Percentiles rank a stretch among this genome's conserved stretches.
Evolutionary conservation across 2,329 filamentous ascomycete species (phyloP).

Genomic region (Colletotrichum paranaense): DNA sequence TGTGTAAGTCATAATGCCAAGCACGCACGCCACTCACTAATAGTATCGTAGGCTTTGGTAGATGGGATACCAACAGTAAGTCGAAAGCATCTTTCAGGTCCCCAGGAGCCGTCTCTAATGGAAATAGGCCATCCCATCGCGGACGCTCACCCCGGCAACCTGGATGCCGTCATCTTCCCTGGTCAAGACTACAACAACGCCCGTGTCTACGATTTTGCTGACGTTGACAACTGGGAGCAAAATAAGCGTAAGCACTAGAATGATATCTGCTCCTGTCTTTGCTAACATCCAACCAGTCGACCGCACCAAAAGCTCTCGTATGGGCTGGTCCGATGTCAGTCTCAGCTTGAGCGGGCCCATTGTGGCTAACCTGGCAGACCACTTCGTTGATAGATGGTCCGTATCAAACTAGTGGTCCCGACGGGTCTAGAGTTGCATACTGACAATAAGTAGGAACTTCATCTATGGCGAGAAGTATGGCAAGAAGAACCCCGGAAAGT

Average conservation of each 20-base stretch:
- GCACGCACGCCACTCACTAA: constrained; percentile 38
- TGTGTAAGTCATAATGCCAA: constrained; percentile 63
- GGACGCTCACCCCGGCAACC: constrained; percentile 82
- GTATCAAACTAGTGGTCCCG: constrained; percentile 18
- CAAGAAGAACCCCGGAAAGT: constrained; percentile 61
- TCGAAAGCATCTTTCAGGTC: neutral
- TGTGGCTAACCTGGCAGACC: constrained; percentile 77
- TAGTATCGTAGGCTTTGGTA: constrained; percentile 71
- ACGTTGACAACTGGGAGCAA: constrained; percentile 82
- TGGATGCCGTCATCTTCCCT: constrained; percentile 82
- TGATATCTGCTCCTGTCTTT: neutral
- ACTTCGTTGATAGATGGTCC: constrained; percentile 86
- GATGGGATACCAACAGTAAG: constrained; percentile 85
- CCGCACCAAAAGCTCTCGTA: constrained; percentile 80
- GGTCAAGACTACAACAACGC: constrained; percentile 96
- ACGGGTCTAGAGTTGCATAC: neutral
- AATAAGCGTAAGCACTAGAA: constrained; percentile 71
- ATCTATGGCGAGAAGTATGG: constrained; percentile 86
- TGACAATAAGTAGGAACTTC: constrained; percentile 71
- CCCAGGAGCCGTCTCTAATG: constrained; percentile 28
- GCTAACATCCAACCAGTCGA: constrained; percentile 64
- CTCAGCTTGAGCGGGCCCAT: constrained; percentile 81
- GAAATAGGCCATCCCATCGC: constrained; percentile 76
- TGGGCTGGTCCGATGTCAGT: constrained; percentile 93
- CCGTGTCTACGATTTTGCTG: constrained; percentile 82